phyloP scores from a whole-genome alignment of 805 yeast species.

The Schwanniomyces occidentalis region DNA sequence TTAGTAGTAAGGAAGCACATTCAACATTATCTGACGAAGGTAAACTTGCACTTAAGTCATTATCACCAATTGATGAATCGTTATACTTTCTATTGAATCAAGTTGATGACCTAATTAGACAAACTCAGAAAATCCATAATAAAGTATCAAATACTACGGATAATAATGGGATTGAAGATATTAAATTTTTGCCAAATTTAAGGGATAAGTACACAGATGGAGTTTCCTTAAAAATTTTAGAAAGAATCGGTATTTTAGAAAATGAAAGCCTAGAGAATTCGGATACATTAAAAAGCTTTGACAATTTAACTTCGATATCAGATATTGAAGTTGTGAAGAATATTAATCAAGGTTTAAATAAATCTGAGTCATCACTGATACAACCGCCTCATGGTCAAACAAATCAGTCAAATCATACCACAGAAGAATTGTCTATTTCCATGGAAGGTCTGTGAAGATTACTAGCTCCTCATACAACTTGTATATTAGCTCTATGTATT shows the following conservation, averaged over 20 bases:
- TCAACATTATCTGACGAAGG: conserved; percentile 21
- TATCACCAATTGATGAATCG: conserved; percentile 50
- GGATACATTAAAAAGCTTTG: background rate
- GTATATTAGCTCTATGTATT: too few species aligned
- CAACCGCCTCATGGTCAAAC: too few species aligned
- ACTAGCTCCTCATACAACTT: too few species aligned
- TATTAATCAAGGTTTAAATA: conserved; percentile 3
- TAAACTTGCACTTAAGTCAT: conserved; percentile 26
- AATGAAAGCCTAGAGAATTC: conserved; percentile 2
- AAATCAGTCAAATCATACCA: too few species aligned
- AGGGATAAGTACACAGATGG: conserved; percentile 43
- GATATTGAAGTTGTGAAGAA: conserved; percentile 7
- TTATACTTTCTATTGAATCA: conserved; percentile 46
- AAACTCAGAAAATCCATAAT: conserved; percentile 24
- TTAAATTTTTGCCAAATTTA: conserved; percentile 25
- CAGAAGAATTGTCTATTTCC: too few species aligned
- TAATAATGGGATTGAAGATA: conserved; percentile 21
- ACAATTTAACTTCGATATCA: conserved; percentile 3
- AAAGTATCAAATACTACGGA: conserved; percentile 25
- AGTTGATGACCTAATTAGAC: conserved; percentile 36
- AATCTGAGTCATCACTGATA: too few species aligned
- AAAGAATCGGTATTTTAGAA: conserved; percentile 20
- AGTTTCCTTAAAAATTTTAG: conserved; percentile 35
- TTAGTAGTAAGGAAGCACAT: conserved; percentile 17
- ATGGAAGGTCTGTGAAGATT: too few species aligned